Base-by-base conservation (phyloP, 1,139 yeast genomes). In the Geotrichum restrictum region DNA sequence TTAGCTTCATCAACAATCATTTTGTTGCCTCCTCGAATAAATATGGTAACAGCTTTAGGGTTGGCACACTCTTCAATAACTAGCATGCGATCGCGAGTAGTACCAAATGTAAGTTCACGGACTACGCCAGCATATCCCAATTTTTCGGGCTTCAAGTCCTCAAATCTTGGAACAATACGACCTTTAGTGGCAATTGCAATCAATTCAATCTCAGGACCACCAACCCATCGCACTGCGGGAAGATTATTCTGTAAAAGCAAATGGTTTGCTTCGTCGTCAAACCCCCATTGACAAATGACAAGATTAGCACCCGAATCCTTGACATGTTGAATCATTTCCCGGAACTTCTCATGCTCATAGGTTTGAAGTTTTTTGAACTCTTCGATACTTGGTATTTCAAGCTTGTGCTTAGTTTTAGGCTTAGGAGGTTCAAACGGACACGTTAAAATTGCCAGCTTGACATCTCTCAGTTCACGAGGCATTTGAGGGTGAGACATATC, bases 341-440 rank as follows among this genome's bases (percentile, higher is more conserved):
- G 81, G 67, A 93, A 94, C 69, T 88, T 91, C 59, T 83, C 83
- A 61, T 85, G 94, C 75, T 93, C 99, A 68, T 93, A 93, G 51
- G 81, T 81, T 73, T 94, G 98, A 66, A 93, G 78, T 57, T 81
- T 85, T 70, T 85, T 80, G 73, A 91, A 93, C 71, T 94, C 98
- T 64, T 91, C 98, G 21, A 89, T 97, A 19, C 85, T 75, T 18
- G 93, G 81, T 59, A 94, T 93, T 68, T 93, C 97, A 65, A 93
- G 78, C 77, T 93, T 93, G 74, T 94, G 98, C 73, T 93, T 93
- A 19, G 99, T 94, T 74, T 93, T 94, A 62, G 98, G 99, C 73
- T 93, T 93, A 62, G 99, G 99, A 41, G 99, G 99, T 75, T 93
- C 99, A 68, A 93, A 93, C 63, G 99, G 98, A 74, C 98, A 91